Base-by-base conservation (phyloP, 2,329 filamentous ascomycete genomes). In the Emydomyces testavorans region DNA sequence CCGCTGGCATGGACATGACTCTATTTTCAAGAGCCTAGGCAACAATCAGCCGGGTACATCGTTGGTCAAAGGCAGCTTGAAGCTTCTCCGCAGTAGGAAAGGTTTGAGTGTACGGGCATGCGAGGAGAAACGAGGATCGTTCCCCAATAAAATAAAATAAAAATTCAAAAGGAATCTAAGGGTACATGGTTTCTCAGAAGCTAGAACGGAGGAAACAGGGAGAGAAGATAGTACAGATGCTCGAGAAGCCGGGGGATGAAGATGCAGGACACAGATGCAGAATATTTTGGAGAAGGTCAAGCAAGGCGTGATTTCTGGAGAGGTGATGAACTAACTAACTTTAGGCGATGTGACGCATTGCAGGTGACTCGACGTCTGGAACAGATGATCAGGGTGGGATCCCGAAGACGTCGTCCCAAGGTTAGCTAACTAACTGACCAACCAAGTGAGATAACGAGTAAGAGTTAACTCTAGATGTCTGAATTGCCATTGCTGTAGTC, bases 321-420 rank as follows among this genome's bases (percentile, higher is more conserved):
- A 57, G 20, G 39, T n/a, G n/a, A n/a, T n/a, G n/a, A n/a, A n/a
- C n/a, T n/a, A n/a, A n/a, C n/a, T n/a, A n/a, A n/a, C n/a, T n/a
- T n/a, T 41, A 55, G 52, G 51, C 55, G 60, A 58, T 62, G 65
- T 67, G 65, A 68, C 65, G 65, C 65, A 67, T 58, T 60, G 59
- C 62, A 59, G 62, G 62, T 67, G 65, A 68, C 65, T 68, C 62
- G 62, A 61, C 29, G 44, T 23, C 44, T 40, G 34, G 44, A 40
- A 37, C 46, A 42, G 39, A 36, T 48, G 46, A 48, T 48, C 46
- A 48, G 29, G 29, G 36, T 48, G 46, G n/a, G 46, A 37, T 36
- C 46, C 26, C 37, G 36, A 38, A 49, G n/a, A 49, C 47, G 23
- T 42, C 37, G 32, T 23, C 34, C 29, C 4, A 31, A 43, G 43